Percentiles rank a stretch among this genome's conserved stretches.
These are phyloP conservation scores for Rhytidiadelphus loreus DNA, from an alignment of 225 moss, liverwort and hornwort species.

Conservation along the genomic window DNA sequence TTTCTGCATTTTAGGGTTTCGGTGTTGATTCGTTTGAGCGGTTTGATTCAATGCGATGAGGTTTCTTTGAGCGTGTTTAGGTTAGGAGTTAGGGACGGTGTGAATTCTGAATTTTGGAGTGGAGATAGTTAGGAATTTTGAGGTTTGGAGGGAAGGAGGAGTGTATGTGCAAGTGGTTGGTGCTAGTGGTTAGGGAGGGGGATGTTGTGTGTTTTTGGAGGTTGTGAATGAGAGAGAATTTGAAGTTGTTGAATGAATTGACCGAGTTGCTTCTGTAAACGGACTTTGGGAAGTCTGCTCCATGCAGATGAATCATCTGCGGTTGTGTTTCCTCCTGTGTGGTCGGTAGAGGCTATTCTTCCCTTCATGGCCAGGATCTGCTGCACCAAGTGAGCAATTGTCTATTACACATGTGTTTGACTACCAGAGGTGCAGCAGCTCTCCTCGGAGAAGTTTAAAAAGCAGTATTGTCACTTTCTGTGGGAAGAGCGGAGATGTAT, in stretches of 20 bases:
- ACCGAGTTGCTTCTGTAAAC: not conserved
- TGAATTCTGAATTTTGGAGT: not conserved
- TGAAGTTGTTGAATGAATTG: not conserved
- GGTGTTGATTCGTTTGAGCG: not conserved
- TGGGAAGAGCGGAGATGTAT: conserved; percentile 19
- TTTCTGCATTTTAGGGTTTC: not conserved
- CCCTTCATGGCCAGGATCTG: conserved; percentile 3
- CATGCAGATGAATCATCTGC: not conserved
- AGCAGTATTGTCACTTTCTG: not conserved
- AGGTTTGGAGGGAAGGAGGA: not conserved
- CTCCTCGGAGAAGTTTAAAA: not conserved
- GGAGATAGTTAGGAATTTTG: not conserved
- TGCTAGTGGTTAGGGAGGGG: not conserved
- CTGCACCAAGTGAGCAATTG: not conserved
- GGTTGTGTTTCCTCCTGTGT: not conserved
- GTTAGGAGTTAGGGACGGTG: not conserved
- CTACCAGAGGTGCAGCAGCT: not conserved
- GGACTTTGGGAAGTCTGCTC: not conserved
- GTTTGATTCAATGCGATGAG: not conserved
- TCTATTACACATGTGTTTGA: not conserved
- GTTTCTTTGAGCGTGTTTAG: not conserved
- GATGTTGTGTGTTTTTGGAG: not conserved
- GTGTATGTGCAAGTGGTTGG: not conserved
- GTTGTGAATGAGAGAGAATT: not conserved
- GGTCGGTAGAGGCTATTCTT: not conserved